phyloP scores from a whole-genome alignment of 2,329 filamentous ascomycete species.

The Penicillium sp. region DNA sequence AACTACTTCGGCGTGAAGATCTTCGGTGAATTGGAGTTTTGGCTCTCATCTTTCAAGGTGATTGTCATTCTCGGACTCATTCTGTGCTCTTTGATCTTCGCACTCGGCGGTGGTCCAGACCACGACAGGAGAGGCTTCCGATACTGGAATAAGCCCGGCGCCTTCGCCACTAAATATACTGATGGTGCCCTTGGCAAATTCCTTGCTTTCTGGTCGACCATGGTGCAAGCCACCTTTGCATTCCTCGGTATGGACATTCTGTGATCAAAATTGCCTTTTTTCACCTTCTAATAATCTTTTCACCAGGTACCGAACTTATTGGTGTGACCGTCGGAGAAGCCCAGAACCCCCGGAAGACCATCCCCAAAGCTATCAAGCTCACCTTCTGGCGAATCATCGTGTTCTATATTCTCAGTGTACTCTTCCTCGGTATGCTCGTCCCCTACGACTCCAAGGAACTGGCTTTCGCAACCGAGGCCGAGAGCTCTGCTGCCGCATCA shows the following conservation, averaged over 20 bases:
- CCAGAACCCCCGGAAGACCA: constrained; percentile 56
- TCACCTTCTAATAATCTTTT: constrained; percentile 40
- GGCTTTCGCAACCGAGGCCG: constrained; percentile 38
- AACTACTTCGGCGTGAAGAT: constrained; percentile 61
- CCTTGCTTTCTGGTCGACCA: constrained; percentile 3
- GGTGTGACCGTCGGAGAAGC: constrained; percentile 55
- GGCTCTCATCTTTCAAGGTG: constrained; percentile 50
- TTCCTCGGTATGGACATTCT: constrained; percentile 52
- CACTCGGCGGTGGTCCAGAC: constrained; percentile 67
- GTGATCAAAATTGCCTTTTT: constrained; percentile 32
- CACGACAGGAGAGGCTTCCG: constrained; percentile 62
- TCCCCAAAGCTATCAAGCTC: constrained; percentile 64
- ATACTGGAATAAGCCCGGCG: constrained; percentile 48
- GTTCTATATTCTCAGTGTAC: constrained; percentile 64
- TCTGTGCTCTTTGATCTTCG: constrained; percentile 66
- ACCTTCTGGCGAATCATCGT: constrained; percentile 64
- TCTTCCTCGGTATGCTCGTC: constrained; percentile 60
- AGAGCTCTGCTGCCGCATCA: constrained; percentile 47
- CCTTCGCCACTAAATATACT: constrained; percentile 8
- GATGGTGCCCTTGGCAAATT: constrained; percentile 6
- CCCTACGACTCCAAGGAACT: constrained; percentile 50
- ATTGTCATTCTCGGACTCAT: constrained; percentile 59
- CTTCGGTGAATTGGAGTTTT: constrained; percentile 57
- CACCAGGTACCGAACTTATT: constrained; percentile 57
- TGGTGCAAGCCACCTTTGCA: constrained; percentile 48